Evolutionary conservation across 2,329 filamentous ascomycete genomes (phyloP).

Genomic region (Pyrenochaeta sp.): DNA sequence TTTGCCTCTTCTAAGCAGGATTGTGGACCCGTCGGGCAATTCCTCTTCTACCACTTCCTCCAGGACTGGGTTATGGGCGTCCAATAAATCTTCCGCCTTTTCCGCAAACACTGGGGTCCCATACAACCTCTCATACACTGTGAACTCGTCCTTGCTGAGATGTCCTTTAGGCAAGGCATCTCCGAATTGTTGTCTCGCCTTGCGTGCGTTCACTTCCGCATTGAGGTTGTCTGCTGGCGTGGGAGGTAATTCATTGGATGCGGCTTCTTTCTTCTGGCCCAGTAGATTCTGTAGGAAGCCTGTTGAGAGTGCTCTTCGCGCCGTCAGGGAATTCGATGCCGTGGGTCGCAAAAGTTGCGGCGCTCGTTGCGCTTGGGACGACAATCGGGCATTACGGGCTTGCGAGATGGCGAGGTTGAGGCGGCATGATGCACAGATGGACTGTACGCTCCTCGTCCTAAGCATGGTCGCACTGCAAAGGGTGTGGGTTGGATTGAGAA

Average conservation of each 20-base stretch:
- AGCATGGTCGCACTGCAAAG: constrained; percentile 34
- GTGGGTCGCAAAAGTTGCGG: constrained; percentile 19
- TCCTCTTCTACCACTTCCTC: constrained; percentile 51
- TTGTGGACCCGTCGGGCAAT: constrained; percentile 37
- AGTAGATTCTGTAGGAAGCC: constrained; percentile 20
- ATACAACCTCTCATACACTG: constrained; percentile 80
- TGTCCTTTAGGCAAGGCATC: constrained; percentile 77
- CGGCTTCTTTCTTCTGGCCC: constrained; percentile 9
- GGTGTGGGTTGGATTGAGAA: constrained; percentile 11
- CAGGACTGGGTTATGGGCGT: constrained; percentile 55
- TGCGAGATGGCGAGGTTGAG: constrained; percentile 35
- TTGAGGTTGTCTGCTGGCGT: constrained; percentile 32
- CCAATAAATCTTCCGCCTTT: constrained; percentile 60
- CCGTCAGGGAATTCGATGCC: constrained; percentile 14
- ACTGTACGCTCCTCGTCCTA: constrained; percentile 35
- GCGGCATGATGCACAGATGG: constrained; percentile 43
- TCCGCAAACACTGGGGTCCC: constrained; percentile 73
- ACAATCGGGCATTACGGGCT: constrained; percentile 34
- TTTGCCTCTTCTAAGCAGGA: constrained; percentile 62
- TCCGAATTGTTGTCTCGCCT: constrained; percentile 77
- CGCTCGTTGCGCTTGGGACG: constrained; percentile 16
- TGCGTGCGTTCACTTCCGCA: constrained; percentile 70
- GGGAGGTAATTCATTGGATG: constrained; percentile 6
- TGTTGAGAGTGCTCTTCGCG: constrained; percentile 32
- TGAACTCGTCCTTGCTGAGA: constrained; percentile 73